Evolutionary conservation across 768 basidiomycete genomes (phyloP).

Genomic region (Leccinum sublutescens): DNA sequence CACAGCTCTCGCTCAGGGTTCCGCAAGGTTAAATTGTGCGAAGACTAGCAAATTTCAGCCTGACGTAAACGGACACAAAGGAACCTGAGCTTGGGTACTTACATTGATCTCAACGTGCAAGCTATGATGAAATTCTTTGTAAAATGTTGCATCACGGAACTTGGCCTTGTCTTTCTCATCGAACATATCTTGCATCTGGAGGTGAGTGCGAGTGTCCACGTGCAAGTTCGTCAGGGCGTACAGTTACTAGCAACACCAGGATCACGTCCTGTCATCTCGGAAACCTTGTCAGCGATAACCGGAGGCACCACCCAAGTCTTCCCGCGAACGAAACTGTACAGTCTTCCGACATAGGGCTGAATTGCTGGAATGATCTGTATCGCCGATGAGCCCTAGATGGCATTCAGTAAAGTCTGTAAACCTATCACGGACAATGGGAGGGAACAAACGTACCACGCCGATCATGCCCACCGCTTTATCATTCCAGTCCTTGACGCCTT

Average conservation of each 20-base stretch:
- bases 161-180: constrained; percentile 49
- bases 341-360: constrained; percentile 48
- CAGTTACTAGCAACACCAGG: constrained; percentile 40
- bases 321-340: constrained; percentile 57
- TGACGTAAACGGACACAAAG: not conserved
- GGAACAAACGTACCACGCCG: constrained; percentile 45
- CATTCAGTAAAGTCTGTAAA: not conserved
- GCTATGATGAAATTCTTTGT: constrained; percentile 46
- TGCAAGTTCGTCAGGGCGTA: constrained; percentile 14
- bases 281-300: constrained; percentile 42
- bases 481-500: constrained; percentile 47
- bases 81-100: not conserved
- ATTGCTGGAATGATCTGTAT: constrained; percentile 59
- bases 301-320: constrained; percentile 55
- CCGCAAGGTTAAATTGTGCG: constrained; percentile 41
- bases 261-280: constrained; percentile 38
- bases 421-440: not conserved
- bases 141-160: constrained; percentile 49
- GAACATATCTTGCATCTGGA: constrained; percentile 29
- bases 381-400: constrained; percentile 56
- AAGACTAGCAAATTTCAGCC: constrained; percentile 13
- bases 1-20: constrained; percentile 36
- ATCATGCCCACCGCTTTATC: constrained; percentile 57
- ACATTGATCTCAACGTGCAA: constrained; percentile 49
- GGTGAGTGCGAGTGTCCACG: not conserved